A percentile compares a stretch with the other conserved stretches of the same genome.
These are phyloP conservation scores for Tolypocladium album DNA, from an alignment of 2,329 filamentous ascomycete species.

Conservation along the genomic window DNA sequence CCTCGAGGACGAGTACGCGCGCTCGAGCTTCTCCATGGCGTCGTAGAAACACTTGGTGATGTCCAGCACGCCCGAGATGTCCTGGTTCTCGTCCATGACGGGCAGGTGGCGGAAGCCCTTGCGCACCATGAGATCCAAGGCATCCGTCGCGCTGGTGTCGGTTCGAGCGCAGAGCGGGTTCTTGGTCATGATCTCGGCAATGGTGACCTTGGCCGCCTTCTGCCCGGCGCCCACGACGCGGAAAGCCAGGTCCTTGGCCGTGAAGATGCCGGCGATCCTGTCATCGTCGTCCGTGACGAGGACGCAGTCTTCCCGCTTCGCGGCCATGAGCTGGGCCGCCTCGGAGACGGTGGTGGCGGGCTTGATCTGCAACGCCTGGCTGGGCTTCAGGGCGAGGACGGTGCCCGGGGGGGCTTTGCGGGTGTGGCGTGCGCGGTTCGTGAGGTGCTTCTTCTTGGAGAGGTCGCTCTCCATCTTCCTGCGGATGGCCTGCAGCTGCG, in stretches of 20 bases:
- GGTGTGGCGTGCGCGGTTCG: constrained; percentile 67
- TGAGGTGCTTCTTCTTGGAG: constrained; percentile 88
- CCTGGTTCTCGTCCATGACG: constrained; percentile 99
- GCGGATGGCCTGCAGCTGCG: constrained; percentile 66
- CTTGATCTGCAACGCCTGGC: constrained; percentile 94
- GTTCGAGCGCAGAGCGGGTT: constrained; percentile 96
- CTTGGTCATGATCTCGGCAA: constrained; percentile 99
- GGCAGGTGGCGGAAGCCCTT: constrained; percentile 97
- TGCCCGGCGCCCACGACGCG: constrained; percentile 85
- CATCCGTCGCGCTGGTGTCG: constrained; percentile 95
- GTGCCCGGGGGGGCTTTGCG: constrained; percentile 94
- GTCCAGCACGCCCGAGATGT: constrained; percentile 94
- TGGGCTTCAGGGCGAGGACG: constrained; percentile 89
- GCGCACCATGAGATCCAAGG: constrained; percentile 92
- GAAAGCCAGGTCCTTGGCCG: constrained; percentile 96
- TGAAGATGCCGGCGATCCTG: constrained; percentile 96
- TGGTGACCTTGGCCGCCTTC: constrained; percentile 82
- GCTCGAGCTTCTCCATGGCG: constrained; percentile 98
- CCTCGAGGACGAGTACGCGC: constrained; percentile 93
- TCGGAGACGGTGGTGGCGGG: constrained; percentile 88
- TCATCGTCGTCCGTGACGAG: constrained; percentile 97
- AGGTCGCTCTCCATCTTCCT: constrained; percentile 95
- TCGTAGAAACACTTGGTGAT: constrained; percentile 99
- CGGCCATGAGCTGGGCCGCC: constrained; percentile 96
- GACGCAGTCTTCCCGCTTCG: constrained; percentile 96